A percentile compares a stretch with the other conserved stretches of the same genome.
These are phyloP conservation scores for Boletus semigastroideus DNA, from an alignment of 1,284 basidiomycete genomes.

Conservation along the genomic window DNA sequence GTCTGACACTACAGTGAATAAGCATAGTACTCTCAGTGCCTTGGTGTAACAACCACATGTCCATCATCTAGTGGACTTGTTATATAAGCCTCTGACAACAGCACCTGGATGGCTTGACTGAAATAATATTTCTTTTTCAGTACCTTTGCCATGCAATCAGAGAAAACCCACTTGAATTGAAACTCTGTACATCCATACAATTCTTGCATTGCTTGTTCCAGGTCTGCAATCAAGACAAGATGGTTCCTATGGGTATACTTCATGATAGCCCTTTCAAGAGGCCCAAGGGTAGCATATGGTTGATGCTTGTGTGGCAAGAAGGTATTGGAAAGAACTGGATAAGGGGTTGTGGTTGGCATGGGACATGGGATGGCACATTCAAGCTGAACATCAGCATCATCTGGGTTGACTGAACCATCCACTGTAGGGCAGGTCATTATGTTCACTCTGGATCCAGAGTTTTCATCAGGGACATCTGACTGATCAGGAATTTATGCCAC, in stretches of 20 bases:
- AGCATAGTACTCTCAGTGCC: constrained; percentile 10
- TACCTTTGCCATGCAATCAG: background rate
- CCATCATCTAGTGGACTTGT: constrained; percentile 33
- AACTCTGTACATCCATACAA: constrained; percentile 17
- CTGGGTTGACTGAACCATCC: background rate
- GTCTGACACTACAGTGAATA: background rate
- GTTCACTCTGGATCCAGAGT: background rate
- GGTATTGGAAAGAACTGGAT: constrained; percentile 10
- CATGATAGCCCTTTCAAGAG: constrained; percentile 23
- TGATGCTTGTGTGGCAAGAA: constrained; percentile 25
- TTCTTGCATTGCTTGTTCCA: constrained; percentile 14
- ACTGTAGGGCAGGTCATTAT: background rate
- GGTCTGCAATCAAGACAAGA: constrained; percentile 13
- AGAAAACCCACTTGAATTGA: constrained; percentile 24
- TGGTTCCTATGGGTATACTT: constrained; percentile 15
- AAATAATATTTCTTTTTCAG: background rate
- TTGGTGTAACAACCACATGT: constrained; percentile 31
- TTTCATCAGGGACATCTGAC: constrained; percentile 1
- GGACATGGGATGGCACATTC: background rate
- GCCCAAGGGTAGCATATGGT: constrained; percentile 19
- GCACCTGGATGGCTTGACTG: constrained; percentile 22
- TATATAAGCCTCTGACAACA: constrained; percentile 31
- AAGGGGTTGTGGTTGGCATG: background rate
- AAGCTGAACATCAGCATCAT: background rate
- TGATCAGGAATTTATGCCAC: constrained; percentile 1